Conservation (phyloP, 2,329 filamentous ascomycete species). For the Sphaerulina musiva region DNA sequence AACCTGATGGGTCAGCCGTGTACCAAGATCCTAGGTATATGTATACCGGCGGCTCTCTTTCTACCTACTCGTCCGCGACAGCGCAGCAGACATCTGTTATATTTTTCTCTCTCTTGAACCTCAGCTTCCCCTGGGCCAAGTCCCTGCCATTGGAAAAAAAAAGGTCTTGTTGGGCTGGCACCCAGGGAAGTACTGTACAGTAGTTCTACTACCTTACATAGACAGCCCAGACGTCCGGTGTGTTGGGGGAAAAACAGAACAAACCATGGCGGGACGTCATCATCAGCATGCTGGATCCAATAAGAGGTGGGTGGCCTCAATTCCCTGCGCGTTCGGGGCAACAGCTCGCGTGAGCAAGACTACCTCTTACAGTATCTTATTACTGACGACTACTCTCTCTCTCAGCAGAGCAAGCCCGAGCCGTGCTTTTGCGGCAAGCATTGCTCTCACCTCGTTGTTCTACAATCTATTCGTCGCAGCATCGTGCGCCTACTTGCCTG, state of each 20-base stretch:
- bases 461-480: constrained; percentile 25
- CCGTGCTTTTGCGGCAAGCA: constrained; percentile 17
- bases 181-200: background rate
- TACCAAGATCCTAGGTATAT: background rate
- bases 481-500: constrained; percentile 24
- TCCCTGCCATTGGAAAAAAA: background rate
- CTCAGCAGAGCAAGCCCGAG: constrained; percentile 1
- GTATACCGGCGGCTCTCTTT: no score
- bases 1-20: background rate
- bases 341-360: background rate
- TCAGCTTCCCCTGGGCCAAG: background rate
- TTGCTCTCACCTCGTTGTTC: constrained; percentile 22
- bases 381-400: background rate
- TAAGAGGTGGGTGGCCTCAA: constrained; percentile 2
- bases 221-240: constrained; percentile 1
- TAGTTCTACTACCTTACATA: no score
- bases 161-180: background rate
- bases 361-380: background rate
- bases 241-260: background rate
- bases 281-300: background rate
- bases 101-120: no score
- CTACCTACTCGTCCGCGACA: no score
- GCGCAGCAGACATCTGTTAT: no score
- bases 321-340: background rate
- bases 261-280: constrained; percentile 7